Conservation (phyloP, 495 filamentous ascomycete genomes). For the Tricharina praecox region DNA sequence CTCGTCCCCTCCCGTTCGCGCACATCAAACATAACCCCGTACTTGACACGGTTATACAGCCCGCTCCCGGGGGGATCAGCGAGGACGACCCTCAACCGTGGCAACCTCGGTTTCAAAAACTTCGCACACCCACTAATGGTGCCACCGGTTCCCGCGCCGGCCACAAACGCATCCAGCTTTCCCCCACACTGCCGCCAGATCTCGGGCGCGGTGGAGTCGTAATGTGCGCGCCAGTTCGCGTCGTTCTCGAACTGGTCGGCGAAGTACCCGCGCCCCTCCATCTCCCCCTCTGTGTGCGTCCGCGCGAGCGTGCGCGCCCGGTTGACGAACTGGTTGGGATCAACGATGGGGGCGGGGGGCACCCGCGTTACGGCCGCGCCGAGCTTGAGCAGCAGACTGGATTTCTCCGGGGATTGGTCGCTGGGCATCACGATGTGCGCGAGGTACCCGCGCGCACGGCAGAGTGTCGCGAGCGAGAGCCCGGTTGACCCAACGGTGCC, state of each 20-base stretch:
- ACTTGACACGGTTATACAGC: slow-evolving; percentile 72
- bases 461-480: slow-evolving; percentile 80
- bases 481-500: slow-evolving; percentile 90
- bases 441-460: slow-evolving; percentile 71
- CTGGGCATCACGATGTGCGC: slow-evolving; percentile 97
- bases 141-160: slow-evolving; percentile 89
- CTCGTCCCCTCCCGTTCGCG: slow-evolving; percentile 83
- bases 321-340: slow-evolving; percentile 88
- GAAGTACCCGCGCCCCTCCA: slow-evolving; percentile 55
- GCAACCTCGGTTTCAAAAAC: slow-evolving; percentile 56
- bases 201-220: slow-evolving; percentile 70
- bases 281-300: slow-evolving; percentile 44
- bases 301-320: slow-evolving; percentile 58
- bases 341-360: slow-evolving; percentile 75
- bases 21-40: slow-evolving; percentile 86
- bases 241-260: slow-evolving; percentile 89
- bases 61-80: slow-evolving; percentile 93
- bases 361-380: slow-evolving; percentile 83
- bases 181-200: slow-evolving; percentile 66
- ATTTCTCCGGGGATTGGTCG: slow-evolving; percentile 81
- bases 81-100: slow-evolving; percentile 53
- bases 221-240: slow-evolving; percentile 76
- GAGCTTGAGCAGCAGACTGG: slow-evolving; percentile 69
- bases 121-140: slow-evolving; percentile 76
- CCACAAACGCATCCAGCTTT: slow-evolving; percentile 70